A percentile compares a stretch with the other conserved stretches of the same genome.
phyloP scores from a whole-genome alignment of 148 eudicot genomes.

The Suaeda aralocaspica region DNA sequence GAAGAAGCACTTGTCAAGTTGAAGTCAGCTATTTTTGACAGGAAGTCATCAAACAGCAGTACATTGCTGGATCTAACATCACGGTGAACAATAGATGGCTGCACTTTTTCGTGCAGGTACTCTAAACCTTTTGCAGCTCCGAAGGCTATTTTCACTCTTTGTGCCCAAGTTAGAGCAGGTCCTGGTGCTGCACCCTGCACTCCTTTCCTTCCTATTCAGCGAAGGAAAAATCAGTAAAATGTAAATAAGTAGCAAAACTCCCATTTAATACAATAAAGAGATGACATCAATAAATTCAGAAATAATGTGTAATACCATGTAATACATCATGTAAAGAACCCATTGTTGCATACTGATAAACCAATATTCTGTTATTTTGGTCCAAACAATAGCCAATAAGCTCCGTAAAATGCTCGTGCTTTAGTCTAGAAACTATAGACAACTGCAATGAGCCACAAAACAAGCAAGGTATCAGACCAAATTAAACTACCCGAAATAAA shows the following conservation, averaged over 20 bases:
- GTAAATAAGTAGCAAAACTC: neutral
- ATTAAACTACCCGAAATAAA: neutral
- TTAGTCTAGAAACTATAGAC: conserved; percentile 66
- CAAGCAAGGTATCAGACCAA: neutral
- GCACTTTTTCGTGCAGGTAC: conserved; percentile 69
- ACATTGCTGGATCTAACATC: conserved; percentile 82
- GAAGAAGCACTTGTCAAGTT: conserved; percentile 57
- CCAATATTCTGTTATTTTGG: conserved; percentile 55
- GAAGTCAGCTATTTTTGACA: conserved; percentile 67
- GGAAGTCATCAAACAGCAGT: conserved; percentile 54
- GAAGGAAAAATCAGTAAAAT: neutral
- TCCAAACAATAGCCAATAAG: conserved; percentile 64
- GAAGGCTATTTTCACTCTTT: conserved; percentile 61
- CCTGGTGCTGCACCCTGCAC: conserved; percentile 82
- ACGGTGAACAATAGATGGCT: conserved; percentile 67
- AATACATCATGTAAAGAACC: conserved; percentile 76
- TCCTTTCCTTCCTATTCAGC: conserved; percentile 47
- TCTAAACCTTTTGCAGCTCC: conserved; percentile 80
- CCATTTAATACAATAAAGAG: neutral
- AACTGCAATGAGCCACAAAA: conserved; percentile 36
- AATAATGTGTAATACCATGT: conserved; percentile 46
- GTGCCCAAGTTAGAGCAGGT: conserved; percentile 58
- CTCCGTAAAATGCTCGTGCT: conserved; percentile 64
- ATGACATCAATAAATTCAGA: neutral
- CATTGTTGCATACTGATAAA: conserved; percentile 64